These are phyloP conservation scores for Seminavis robusta DNA, from an alignment of 108 stramenopile species.

Conservation along the genomic window DNA sequence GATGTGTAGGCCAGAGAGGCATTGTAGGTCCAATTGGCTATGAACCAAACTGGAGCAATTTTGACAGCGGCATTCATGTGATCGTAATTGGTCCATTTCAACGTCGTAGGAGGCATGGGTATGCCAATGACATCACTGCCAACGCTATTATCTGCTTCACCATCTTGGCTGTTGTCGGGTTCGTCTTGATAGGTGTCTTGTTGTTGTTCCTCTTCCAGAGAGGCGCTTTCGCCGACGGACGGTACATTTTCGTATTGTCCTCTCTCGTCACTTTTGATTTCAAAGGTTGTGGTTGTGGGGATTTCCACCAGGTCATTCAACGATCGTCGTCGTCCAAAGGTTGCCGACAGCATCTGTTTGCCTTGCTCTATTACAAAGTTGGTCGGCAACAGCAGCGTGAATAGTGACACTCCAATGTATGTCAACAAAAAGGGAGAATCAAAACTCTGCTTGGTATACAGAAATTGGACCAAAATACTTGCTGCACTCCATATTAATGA, in stretches of 20 bases:
- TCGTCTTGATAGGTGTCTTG: too few species aligned
- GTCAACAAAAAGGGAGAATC: slow-evolving; percentile 89
- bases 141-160: too few species aligned
- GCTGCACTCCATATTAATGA: slow-evolving; percentile 85
- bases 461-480: slow-evolving; percentile 80
- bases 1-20: slow-evolving; percentile 71
- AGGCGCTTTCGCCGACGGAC: too few species aligned
- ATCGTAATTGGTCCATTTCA: slow-evolving; percentile 38
- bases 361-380: slow-evolving; percentile 23
- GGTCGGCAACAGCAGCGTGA: slow-evolving; percentile 67
- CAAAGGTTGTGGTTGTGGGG: background rate
- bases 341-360: background rate
- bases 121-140: too few species aligned
- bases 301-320: background rate
- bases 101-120: too few species aligned
- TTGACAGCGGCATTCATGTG: slow-evolving; percentile 38
- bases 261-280: too few species aligned
- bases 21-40: slow-evolving; percentile 90
- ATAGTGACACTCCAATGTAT: slow-evolving; percentile 85
- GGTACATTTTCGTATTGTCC: background rate
- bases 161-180: too few species aligned
- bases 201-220: too few species aligned
- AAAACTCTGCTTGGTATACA: slow-evolving; percentile 72
- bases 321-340: slow-evolving; percentile 1
- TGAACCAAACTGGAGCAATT: slow-evolving; percentile 90